Evolutionary conservation across 345 rosid genomes (phyloP).

Genomic region (Hibiscus trionum): DNA sequence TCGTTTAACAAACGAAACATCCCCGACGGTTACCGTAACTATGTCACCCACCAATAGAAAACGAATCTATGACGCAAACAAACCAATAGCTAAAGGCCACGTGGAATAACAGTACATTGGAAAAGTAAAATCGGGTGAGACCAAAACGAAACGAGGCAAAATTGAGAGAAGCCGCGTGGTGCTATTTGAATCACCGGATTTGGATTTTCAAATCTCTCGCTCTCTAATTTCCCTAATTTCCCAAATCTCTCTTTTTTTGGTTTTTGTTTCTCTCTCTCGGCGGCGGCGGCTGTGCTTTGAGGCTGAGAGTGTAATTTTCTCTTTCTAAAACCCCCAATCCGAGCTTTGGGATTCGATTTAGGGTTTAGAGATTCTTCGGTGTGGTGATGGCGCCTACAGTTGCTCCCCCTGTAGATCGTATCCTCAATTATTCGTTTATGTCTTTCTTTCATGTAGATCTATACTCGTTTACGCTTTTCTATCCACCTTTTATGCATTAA

Average conservation of each 20-base stretch:
- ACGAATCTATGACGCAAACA: neutral
- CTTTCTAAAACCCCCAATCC: constrained; percentile 20
- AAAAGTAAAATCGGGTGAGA: neutral
- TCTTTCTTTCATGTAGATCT: constrained; percentile 14
- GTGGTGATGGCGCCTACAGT: constrained; percentile 57
- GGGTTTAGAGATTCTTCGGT: constrained; percentile 21
- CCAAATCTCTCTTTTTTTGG: constrained; percentile 15
- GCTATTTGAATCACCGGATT: constrained; percentile 56
- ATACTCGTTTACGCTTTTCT: constrained; percentile 3
- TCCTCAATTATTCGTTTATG: constrained; percentile 36
- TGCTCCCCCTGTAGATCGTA: constrained; percentile 67
- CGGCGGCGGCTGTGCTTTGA: neutral
- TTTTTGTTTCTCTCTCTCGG: constrained; percentile 5
- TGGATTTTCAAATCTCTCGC: constrained; percentile 20
- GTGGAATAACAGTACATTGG: neutral
- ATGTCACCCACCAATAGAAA: neutral
- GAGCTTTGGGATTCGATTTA: constrained; percentile 8
- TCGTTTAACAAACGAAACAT: neutral
- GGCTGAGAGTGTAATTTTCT: constrained; percentile 15
- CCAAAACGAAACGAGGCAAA: neutral
- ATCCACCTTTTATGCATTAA: neutral
- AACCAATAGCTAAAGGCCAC: neutral
- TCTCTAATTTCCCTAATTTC: constrained; percentile 21
- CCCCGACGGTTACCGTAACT: neutral
- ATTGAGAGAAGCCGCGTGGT: constrained; percentile 19